Evolutionary conservation across 2,329 filamentous ascomycete species (phyloP), one percentile per base, ranked within the genome.

Genomic region (Trichoderma hamatum): DNA sequence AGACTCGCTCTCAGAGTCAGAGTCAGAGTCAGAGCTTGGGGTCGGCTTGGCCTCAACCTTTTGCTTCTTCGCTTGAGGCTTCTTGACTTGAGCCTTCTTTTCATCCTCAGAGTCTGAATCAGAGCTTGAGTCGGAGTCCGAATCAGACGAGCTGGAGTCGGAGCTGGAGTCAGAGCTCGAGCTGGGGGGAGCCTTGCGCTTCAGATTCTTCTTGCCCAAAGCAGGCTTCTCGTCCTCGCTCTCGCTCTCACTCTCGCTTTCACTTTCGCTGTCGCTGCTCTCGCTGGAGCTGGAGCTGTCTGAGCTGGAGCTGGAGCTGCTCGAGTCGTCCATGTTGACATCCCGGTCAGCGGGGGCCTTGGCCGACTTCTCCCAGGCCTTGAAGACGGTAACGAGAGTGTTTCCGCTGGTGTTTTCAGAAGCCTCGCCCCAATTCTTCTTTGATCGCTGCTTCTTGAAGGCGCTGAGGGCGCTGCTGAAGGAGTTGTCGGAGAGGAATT

Each of bases 401-500:
- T 63, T 62, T 71, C 74, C 54, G 4, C 83, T 75, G 21, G 63
- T n/a, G 32, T 68, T 60, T 70, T 74, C 49, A 58, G 70, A 72
- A 24, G 79, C 72, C 24, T 76, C 74, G 55, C 81, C 77, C 82
- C 82, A 85, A 62, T 83, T 84, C 72, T 85, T 84, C 79, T 81
- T 83, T 76, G 80, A 84, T 65, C 86, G 83, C 76, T 93, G 88
- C 76, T 89, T 87, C 73, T 84, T 82, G 75, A 93, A 90, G 5
- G 87, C 85, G 70, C 84, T 81, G 75, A 86, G 86, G 56, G 91
- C 87, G 69, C 84, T 83, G 59, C 83, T 78, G 74, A 92, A 91
- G n/a, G 88, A 86, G 77, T 91, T 85, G 56, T 90, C 85, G 52
- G 84, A 84, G 61, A 94, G 83, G 78, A 93, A 94, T 26, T 81